Conservation (phyloP, 2,329 filamentous ascomycete species). For the Fusarium sp. region DNA sequence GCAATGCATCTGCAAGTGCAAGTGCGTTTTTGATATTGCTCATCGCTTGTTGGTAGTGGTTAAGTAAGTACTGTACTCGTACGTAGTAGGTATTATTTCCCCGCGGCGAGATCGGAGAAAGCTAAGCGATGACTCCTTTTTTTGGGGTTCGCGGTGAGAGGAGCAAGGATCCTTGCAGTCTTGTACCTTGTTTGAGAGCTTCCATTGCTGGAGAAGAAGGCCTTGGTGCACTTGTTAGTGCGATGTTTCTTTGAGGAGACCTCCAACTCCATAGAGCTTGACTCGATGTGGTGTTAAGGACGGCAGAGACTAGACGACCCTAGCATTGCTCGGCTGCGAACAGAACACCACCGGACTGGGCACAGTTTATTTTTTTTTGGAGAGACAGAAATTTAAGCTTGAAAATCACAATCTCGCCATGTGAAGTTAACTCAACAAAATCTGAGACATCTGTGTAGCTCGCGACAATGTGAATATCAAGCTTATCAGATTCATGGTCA, state of each 20-base stretch:
- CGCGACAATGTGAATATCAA: background rate
- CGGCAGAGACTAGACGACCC: background rate
- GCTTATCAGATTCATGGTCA: background rate
- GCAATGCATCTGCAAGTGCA: slow-evolving; percentile 21
- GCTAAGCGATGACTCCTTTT: slow-evolving; percentile 42
- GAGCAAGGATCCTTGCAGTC: slow-evolving; percentile 5
- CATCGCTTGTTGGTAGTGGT: slow-evolving; percentile 14
- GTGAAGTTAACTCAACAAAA: background rate
- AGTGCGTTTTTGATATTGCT: slow-evolving; percentile 25
- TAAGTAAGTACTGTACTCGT: background rate
- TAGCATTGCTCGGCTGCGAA: slow-evolving; percentile 34
- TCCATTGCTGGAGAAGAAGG: slow-evolving; percentile 44
- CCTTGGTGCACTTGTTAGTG: slow-evolving; percentile 39
- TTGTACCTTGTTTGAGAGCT: slow-evolving; percentile 35
- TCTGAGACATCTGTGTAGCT: background rate
- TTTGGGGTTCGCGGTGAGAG: slow-evolving; percentile 22
- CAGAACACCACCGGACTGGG: slow-evolving; percentile 17
- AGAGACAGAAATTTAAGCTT: slow-evolving; percentile 21
- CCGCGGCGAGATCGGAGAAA: slow-evolving; percentile 46
- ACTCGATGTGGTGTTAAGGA: slow-evolving; percentile 37
- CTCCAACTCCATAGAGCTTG: slow-evolving; percentile 30
- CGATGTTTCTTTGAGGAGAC: slow-evolving; percentile 17
- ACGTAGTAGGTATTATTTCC: background rate
- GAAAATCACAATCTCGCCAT: slow-evolving; percentile 16
- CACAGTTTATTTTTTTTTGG: background rate